phyloP scores from a whole-genome alignment of 2,329 filamentous ascomycete species.

The Sporothrix euskadiensis region DNA sequence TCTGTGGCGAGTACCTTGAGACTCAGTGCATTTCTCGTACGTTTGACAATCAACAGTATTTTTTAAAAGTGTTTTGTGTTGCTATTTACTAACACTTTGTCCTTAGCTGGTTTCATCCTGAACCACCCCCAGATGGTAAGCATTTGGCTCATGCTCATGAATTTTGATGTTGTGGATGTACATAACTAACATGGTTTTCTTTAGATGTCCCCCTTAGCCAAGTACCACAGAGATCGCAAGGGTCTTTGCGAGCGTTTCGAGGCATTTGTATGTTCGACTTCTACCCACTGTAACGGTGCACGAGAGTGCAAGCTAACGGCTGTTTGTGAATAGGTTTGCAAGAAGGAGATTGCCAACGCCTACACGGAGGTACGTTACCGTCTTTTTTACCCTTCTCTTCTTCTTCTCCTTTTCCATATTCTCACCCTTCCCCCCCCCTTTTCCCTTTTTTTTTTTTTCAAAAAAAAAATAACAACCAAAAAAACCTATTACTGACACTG shows the following conservation, averaged over 20 bases:
- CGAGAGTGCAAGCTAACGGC: neutral
- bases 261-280: slow-evolving; percentile 59
- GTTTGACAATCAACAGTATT: neutral
- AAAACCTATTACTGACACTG: neutral
- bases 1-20: slow-evolving; percentile 93
- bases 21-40: slow-evolving; percentile 63
- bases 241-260: slow-evolving; percentile 97
- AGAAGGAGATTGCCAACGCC: slow-evolving; percentile 95
- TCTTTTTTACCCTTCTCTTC: neutral
- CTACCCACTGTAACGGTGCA: neutral
- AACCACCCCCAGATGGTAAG: slow-evolving; percentile 35
- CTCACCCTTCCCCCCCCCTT: too few species aligned
- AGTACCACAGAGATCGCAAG: slow-evolving; percentile 79
- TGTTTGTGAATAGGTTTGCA: slow-evolving; percentile 61
- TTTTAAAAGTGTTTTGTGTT: neutral
- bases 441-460: neutral
- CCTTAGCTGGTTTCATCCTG: slow-evolving; percentile 32
- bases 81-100: slow-evolving; percentile 11
- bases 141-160: slow-evolving; percentile 44
- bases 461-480: too few species aligned
- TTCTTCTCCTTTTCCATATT: neutral
- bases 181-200: slow-evolving; percentile 39
- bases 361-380: slow-evolving; percentile 67
- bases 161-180: slow-evolving; percentile 38
- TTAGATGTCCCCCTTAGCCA: slow-evolving; percentile 89